Evolutionary conservation across 352 stramenopile species (phyloP).

Genomic region (Phytophthora ramorum): DNA sequence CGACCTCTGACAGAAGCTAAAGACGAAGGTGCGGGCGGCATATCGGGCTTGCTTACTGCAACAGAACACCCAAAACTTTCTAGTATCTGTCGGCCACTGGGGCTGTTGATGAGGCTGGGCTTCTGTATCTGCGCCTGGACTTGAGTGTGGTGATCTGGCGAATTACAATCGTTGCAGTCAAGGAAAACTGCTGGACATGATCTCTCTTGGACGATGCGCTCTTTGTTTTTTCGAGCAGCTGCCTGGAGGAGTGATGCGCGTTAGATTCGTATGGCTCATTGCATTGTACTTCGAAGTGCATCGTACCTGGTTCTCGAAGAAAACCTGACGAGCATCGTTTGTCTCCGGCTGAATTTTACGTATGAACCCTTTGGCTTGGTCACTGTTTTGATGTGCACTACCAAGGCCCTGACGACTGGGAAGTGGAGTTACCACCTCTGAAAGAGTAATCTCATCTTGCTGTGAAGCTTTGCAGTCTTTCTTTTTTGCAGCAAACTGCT

Average conservation of each 20-base stretch:
- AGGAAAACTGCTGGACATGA: slow-evolving; percentile 35
- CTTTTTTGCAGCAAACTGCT: slow-evolving; percentile 25
- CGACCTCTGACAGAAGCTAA: not conserved
- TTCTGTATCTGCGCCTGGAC: not conserved
- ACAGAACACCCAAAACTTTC: not conserved
- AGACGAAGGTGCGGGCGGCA: not conserved
- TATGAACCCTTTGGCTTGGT: not conserved
- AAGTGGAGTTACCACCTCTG: slow-evolving; percentile 6
- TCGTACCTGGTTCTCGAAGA: slow-evolving; percentile 63
- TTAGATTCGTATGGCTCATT: not conserved
- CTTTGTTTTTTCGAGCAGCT: slow-evolving; percentile 60
- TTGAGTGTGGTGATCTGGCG: not conserved
- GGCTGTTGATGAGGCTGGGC: not conserved
- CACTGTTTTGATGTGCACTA: not conserved
- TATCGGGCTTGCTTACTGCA: not conserved
- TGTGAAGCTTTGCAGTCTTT: not conserved
- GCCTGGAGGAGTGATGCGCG: slow-evolving; percentile 34
- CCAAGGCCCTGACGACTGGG: not conserved
- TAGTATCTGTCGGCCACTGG: not conserved
- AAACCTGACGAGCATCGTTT: slow-evolving; percentile 48
- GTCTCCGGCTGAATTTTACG: not conserved
- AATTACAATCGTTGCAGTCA: not conserved
- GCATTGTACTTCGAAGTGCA: too few relatives aligned
- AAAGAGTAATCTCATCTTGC: not conserved
- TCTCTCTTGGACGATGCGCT: slow-evolving; percentile 57